Percentiles rank a stretch among this genome's conserved stretches.
Evolutionary conservation across 768 basidiomycete species (phyloP).

Genomic region (Dendrothele bispora): DNA sequence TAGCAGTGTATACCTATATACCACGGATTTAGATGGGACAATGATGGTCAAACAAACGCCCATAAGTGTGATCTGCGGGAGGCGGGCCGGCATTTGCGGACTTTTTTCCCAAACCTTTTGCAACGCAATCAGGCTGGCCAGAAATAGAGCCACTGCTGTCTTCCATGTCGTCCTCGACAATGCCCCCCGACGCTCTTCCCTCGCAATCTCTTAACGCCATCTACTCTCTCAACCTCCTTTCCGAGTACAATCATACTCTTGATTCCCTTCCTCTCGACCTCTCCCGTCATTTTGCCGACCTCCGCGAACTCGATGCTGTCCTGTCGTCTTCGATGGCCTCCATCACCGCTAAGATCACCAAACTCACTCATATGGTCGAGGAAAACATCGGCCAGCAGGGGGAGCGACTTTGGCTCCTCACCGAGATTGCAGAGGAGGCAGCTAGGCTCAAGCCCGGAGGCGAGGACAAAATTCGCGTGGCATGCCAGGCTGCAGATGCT

Average conservation of each 20-base stretch:
- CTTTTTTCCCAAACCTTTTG: too few relatives aligned
- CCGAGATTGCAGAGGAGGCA: slow-evolving; percentile 94
- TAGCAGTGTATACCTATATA: too few relatives aligned
- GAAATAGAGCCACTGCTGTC: too few relatives aligned
- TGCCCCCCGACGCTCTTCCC: too few relatives aligned
- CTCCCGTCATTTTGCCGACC: slow-evolving; percentile 91
- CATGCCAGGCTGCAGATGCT: slow-evolving; percentile 87
- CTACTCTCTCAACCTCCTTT: slow-evolving; percentile 68
- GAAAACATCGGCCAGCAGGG: slow-evolving; percentile 55
- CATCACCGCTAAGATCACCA: slow-evolving; percentile 78
- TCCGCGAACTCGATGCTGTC: slow-evolving; percentile 98
- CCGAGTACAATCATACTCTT: slow-evolving; percentile 88
- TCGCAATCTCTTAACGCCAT: too few relatives aligned
- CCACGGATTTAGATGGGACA: too few relatives aligned
- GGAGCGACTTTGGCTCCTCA: slow-evolving; percentile 82
- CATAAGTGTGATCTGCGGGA: too few relatives aligned
- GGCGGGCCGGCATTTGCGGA: too few relatives aligned
- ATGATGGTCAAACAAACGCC: too few relatives aligned
- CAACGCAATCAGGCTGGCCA: too few relatives aligned
- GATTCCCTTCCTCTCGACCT: slow-evolving; percentile 93
- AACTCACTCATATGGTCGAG: slow-evolving; percentile 77
- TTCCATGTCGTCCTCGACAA: background rate
- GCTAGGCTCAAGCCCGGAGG: slow-evolving; percentile 87
- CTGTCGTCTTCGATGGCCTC: slow-evolving; percentile 83
- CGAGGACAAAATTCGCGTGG: slow-evolving; percentile 97